Evolutionary conservation across 2,329 filamentous ascomycete species (phyloP).

Genomic region (Trichophyton rubrum): DNA sequence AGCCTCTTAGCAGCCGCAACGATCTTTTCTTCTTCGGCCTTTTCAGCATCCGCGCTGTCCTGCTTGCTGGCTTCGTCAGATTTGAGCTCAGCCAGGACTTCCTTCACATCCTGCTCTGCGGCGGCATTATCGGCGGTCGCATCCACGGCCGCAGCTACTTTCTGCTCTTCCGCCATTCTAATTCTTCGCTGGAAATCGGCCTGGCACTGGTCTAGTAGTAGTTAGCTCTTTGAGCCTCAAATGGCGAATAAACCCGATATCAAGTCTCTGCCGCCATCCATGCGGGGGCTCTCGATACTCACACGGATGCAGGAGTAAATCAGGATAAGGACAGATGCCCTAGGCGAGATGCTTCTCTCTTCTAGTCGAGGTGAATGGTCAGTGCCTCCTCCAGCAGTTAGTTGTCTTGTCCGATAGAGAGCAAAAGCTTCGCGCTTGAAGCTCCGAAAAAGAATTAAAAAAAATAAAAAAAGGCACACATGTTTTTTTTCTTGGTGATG

Average conservation of each 20-base stretch:
- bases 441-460: not conserved
- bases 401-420: not conserved
- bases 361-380: not conserved
- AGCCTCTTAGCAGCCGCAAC: conserved; percentile 14
- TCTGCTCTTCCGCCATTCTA: conserved; percentile 29
- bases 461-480: not conserved
- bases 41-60: conserved; percentile 26
- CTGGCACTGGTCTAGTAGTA: not conserved
- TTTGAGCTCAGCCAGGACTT: conserved; percentile 35
- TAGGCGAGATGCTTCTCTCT: not conserved
- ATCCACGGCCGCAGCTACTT: conserved; percentile 17
- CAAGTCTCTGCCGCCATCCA: not conserved
- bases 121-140: conserved; percentile 26
- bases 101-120: conserved; percentile 36
- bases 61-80: conserved; percentile 21
- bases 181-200: not conserved
- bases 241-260: not conserved
- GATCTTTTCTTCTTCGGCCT: conserved; percentile 22
- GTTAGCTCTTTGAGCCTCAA: not conserved
- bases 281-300: not conserved
- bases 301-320: not conserved
- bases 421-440: conserved; percentile 1
- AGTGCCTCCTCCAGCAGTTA: not conserved
- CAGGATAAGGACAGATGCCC: not conserved
- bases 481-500: not conserved